Conservation (phyloP, 148 eudicot species). For the Pouteria glomerata region DNA sequence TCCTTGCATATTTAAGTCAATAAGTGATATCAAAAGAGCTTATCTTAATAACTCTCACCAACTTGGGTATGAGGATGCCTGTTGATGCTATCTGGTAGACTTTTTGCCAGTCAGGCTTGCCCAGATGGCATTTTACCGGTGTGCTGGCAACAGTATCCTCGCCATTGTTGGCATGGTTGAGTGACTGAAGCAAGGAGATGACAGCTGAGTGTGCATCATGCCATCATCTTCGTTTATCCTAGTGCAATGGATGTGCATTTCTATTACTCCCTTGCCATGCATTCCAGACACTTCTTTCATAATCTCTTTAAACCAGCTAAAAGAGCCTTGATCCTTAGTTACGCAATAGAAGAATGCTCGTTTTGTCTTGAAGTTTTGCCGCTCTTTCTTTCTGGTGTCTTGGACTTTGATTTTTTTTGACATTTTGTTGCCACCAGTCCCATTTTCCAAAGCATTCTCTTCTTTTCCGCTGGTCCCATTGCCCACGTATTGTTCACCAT, state of each 20-base stretch:
- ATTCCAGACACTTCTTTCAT: conserved; percentile 46
- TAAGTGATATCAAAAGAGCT: no score
- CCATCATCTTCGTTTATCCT: conserved; percentile 56
- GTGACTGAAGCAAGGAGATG: conserved; percentile 43
- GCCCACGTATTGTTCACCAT: conserved; percentile 47
- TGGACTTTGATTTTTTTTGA: not conserved
- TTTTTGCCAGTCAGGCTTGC: conserved; percentile 48
- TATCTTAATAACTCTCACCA: conserved; percentile 28
- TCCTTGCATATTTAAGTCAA: no score
- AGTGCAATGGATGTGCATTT: conserved; percentile 52
- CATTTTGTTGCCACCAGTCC: not conserved
- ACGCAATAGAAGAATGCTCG: conserved; percentile 56
- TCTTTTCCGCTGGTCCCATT: conserved; percentile 29
- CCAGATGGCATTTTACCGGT: conserved; percentile 40
- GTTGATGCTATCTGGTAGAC: conserved; percentile 47
- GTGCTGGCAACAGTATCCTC: conserved; percentile 50
- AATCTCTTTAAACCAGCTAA: conserved; percentile 51
- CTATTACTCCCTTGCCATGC: conserved; percentile 37
- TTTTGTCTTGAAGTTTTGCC: conserved; percentile 28
- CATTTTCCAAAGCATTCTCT: conserved; percentile 25
- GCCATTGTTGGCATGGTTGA: conserved; percentile 51
- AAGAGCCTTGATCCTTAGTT: conserved; percentile 52
- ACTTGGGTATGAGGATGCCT: conserved; percentile 31
- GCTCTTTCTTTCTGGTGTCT: conserved; percentile 6
- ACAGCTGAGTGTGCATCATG: conserved; percentile 45